Base-by-base conservation (phyloP, 2,329 filamentous ascomycete species). In the Hypoxylon sp. region DNA sequence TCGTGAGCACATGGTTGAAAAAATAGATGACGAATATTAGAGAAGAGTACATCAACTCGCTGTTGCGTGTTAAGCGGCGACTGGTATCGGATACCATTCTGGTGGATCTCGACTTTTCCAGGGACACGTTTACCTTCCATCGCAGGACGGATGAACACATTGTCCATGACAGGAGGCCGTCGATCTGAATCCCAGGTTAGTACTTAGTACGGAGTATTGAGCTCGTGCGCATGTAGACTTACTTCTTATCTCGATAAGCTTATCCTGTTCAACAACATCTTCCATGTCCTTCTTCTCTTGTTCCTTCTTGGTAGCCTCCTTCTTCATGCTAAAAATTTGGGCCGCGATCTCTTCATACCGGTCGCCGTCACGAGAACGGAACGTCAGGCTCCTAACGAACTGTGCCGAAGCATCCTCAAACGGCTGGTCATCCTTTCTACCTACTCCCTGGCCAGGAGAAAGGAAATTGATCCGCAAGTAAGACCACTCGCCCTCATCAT, bases 271-370 rank as follows among this genome's bases (percentile, higher is more conserved):
- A 5, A 99, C 94, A 22, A 99, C 96, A 80, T 99, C 96, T 79
- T 99, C 96, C 92, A 99, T 92, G 75, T 99, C 95, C 83, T 99
- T 99, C 89, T 98, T 98, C 81, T 98, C 95, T 76, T 98, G 94
- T 80, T 99, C 96, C 75, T 94, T 92, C 81, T 97, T 94, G 46
- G 93, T 89, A 4, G 93, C 90, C 73, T 95, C 93, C 78, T 96
- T 97, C 84, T 98, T 97, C 85, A 99, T 91, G 77, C 98, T 96
- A 10, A 94, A 95, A 75, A 99, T 98, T 77, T 97, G 93, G 68
- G 92, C 92, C 11, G 94, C 92, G 73, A 99, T 96, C 75, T 97
- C 93, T 65, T 93, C 91, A 79, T 99, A 94, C 70, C 95, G 90
- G 68, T 94, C 89, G 65, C 94, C 91, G 78, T 98, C 93, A 70